A percentile compares a stretch with the other conserved stretches of the same genome.
These are phyloP conservation scores for Symbiotaphrina buchneri DNA, from an alignment of 495 filamentous ascomycete species.

Conservation along the genomic window DNA sequence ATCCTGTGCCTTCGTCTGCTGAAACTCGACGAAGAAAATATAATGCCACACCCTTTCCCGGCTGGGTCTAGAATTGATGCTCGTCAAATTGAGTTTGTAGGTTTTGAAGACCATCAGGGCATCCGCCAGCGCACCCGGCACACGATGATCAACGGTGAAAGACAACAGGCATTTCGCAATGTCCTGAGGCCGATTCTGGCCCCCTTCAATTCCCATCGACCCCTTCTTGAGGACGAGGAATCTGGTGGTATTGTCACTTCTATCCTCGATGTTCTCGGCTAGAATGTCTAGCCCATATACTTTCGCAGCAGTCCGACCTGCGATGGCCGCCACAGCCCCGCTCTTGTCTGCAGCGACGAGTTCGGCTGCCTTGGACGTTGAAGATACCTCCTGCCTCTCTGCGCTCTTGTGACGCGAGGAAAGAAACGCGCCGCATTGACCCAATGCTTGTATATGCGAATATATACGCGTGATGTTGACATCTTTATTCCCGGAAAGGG, in stretches of 20 bases:
- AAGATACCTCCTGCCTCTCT: constrained; percentile 66
- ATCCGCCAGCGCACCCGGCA: constrained; percentile 61
- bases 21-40: constrained; percentile 84
- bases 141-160: constrained; percentile 60
- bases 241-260: constrained; percentile 62
- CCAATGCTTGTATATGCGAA: constrained; percentile 86
- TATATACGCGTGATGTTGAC: constrained; percentile 37
- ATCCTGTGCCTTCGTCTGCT: too few species aligned
- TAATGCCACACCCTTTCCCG: constrained; percentile 64
- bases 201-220: constrained; percentile 14
- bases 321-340: constrained; percentile 52
- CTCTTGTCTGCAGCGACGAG: constrained; percentile 35
- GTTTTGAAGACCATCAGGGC: constrained; percentile 56
- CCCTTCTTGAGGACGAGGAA: constrained; percentile 55
- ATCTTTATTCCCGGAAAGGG: constrained; percentile 7
- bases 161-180: constrained; percentile 46
- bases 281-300: constrained; percentile 42
- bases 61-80: constrained; percentile 72
- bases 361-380: constrained; percentile 64
- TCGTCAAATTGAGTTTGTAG: constrained; percentile 60
- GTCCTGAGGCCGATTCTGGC: constrained; percentile 9
- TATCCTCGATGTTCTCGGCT: constrained; percentile 59
- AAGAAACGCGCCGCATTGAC: constrained; percentile 70
- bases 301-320: constrained; percentile 47
- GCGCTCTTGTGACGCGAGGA: constrained; percentile 36